Base-by-base conservation (phyloP, 345 rosid species). In the Murraya paniculata region DNA sequence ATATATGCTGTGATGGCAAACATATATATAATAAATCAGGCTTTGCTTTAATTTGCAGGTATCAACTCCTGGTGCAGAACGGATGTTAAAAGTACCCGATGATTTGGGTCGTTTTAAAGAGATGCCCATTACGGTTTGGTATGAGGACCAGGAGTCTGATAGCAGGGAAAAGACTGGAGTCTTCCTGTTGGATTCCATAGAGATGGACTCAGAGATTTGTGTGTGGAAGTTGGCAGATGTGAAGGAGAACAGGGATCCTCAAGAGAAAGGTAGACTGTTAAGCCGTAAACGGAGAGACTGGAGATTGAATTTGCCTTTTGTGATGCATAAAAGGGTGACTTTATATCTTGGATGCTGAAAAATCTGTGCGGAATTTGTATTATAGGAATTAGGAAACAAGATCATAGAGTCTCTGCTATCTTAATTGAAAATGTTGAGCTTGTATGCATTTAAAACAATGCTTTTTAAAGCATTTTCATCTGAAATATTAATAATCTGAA, bases 61-160 rank as follows among this genome's bases (percentile, higher is more conserved):
- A 68, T 93, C 99, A 50, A 86, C 97, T 80, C 98, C 96, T 19
- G 96, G 99, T 56, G 94, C 96, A 64, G 94, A 93, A 82, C 90
- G 99, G 82, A 80, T 93, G 72, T 77, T 93, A 27, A 93, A 82
- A 85, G 91, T 95, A 39, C 98, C 94, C 0, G 90, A 87, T 68
- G 98, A 95, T 74, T 84, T 95, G 79, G 38, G 39, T 31, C 88
- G 92, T 53, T 93, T 95, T 82, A 81, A 82, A 79, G 96, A 87
- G 27, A 82, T 90, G 93, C 90, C 97, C 1, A 86, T 92, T 93
- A 89, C 85, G 74, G 93, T 93, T 73, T 82, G 82, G 83, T 93
- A 89, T 62, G 56, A 92, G 79, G 91, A 86, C 65, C 57, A 57
- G 6, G 89, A 85, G 61, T 79, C 85, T 11, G 78, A 78, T 77